Evolutionary conservation across 2,329 filamentous ascomycete species (phyloP), one percentile per base, ranked within the genome.

Genomic region (Metarhizium album): DNA sequence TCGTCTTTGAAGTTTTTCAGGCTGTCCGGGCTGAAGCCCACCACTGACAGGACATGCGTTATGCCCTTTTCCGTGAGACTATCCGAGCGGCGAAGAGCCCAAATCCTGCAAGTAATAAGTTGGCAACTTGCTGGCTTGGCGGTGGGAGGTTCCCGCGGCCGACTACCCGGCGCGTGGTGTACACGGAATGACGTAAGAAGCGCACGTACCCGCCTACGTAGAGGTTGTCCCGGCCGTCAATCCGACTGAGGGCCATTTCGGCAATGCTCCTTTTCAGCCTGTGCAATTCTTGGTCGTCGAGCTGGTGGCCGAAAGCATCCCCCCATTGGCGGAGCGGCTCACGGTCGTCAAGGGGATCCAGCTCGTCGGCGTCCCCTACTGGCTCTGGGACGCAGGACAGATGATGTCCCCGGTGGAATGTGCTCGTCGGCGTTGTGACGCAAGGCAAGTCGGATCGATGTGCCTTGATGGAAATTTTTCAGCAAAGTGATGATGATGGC

Each of bases 1-100:
- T 75, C 71, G 37, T 76, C 67, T 52, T 75, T 73, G 60, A 80
- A 69, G 54, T 69, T 70, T 47, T 66, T 68, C 46, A 69, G 54
- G 38, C 59, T 63, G 27, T 61, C 57, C 0, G 64, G 64, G 51
- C 67, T 62, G 58, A 84, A 76, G 45, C 80, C 79, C 53, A 91
- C 68, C 40, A 93, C 86, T 4, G 90, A 95, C n/a, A 97, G 74
- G 29, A 97, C 79, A 68, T 96, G 90, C 2, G 90, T 95, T 65
- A 98, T 89, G 57, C 84, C 82, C 57, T 82, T 80, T 55, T 85
- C 78, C 56, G 78, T 71, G 46, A 97, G 74, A 35, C 83, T 77
- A 49, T 84, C 76, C 54, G 83, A 83, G 54, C 86, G 83, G 53
- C 83, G 82, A 55, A 96, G 72, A 42, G 85, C 82, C 71, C 90